Evolutionary conservation across 768 basidiomycete species (phyloP), one percentile per base, ranked within the genome.

Genomic region (Suillus hirtellus): DNA sequence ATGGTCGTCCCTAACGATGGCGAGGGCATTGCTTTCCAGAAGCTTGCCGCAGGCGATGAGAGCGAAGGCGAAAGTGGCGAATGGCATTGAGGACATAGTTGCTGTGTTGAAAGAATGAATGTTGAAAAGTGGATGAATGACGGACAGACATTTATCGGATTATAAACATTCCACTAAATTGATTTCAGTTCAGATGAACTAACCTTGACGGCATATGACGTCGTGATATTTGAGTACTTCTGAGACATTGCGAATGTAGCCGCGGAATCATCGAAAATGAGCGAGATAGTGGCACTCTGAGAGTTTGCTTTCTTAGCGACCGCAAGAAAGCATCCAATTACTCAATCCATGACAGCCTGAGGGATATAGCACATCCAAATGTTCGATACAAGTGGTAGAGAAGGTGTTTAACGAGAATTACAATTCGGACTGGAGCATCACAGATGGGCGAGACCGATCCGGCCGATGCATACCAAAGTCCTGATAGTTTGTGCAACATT

Each of bases 11-110:
- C 5, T 44, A 17, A 60, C 66, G 50, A 68, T 71, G 60, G 60
- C 38, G 62, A 65, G 65, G 19, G 71, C 71, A 65, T 64, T 62
- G 72, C 74, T 75, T 72, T 67, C 73, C 74, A 74, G 73, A 75
- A 74, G 74, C 73, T 67, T 64, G 62, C 68, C 56, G 27, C 63
- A 68, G 34, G 24, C 58, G 17, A 54, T 2, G 49, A 64, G 63
- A 54, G 44, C 43, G 17, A 69, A 19, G 19, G 24, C 53, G 19
- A 74, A 34, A 34, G 31, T 53, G 52, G 52, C 10, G 52, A 53
- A 35, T 5, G 19, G 52, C 6, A 19, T 35, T 34, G 34, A 53
- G 6, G 52, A n/a, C 52, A 53, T 53, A 53, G 34, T 53, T 35
- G 19, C 31, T 53, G 11, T 31, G 17, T 52, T 27, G 31, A n/a